Evolutionary conservation across 805 yeast genomes (phyloP).

Genomic region (Kodamaea sagamina): DNA sequence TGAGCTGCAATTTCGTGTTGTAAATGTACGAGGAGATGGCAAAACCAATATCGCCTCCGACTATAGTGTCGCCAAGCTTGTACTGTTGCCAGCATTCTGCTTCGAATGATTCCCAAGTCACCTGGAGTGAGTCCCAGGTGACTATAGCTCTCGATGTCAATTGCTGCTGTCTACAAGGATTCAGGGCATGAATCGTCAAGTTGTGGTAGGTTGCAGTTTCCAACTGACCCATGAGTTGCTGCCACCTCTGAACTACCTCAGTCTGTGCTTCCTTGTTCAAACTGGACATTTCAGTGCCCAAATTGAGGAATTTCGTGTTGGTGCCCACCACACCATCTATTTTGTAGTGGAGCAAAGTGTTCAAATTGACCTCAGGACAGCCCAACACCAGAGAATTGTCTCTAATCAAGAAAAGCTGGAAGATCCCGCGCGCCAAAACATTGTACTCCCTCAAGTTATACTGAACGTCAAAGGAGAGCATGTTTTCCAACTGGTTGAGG

Average conservation of each 20-base stretch:
- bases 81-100: constrained; percentile 30
- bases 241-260: constrained; percentile 6
- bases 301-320: constrained; percentile 31
- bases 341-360: constrained; percentile 12
- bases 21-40: constrained; percentile 74
- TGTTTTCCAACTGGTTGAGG: constrained; percentile 29
- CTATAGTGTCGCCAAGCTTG: constrained; percentile 39
- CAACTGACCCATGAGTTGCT: constrained; percentile 33
- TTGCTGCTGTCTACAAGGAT: constrained; percentile 83
- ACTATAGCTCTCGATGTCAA: constrained; percentile 54
- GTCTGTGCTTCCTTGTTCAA: constrained; percentile 12
- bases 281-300: constrained; percentile 14
- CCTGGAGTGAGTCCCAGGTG: constrained; percentile 81
- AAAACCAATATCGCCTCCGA: constrained; percentile 45
- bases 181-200: constrained; percentile 43
- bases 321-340: constrained; percentile 47
- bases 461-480: constrained; percentile 30
- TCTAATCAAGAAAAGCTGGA: constrained; percentile 61
- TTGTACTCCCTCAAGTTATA: constrained; percentile 29
- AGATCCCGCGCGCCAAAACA: constrained; percentile 61
- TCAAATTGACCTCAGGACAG: constrained; percentile 24
- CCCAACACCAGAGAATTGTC: constrained; percentile 66
- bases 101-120: constrained; percentile 68
- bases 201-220: constrained; percentile 43
- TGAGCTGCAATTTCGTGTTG: constrained; percentile 62